Evolutionary conservation across 306 rosid genomes (phyloP).

Genomic region (Leucaena leucocephala): DNA sequence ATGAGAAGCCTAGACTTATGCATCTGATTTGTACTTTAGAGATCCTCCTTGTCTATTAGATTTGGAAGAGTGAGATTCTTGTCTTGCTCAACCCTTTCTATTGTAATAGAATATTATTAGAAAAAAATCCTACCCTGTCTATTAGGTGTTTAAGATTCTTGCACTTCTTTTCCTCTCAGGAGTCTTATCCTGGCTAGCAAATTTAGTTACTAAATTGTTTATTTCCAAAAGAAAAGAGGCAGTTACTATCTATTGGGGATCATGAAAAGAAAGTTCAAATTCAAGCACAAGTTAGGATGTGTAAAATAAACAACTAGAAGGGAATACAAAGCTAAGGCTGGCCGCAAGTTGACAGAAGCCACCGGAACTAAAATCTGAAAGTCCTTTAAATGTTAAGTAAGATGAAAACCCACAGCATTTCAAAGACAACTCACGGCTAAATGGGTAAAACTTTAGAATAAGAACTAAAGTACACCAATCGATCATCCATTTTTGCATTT

Average conservation of each 20-base stretch:
- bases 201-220: neutral
- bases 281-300: neutral
- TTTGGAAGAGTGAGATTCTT: neutral
- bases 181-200: neutral
- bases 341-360: neutral
- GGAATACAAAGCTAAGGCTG: neutral
- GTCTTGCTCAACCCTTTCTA: neutral
- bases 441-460: neutral
- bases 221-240: neutral
- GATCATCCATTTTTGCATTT: neutral
- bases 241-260: no score
- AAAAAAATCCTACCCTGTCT: neutral
- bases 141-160: no score
- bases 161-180: neutral
- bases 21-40: neutral
- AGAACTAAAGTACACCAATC: neutral
- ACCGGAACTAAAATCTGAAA: neutral
- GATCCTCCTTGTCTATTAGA: neutral
- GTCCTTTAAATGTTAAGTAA: neutral
- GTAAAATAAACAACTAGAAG: neutral
- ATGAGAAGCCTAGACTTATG: neutral
- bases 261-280: no score
- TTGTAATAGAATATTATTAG: neutral
- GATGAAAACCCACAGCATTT: neutral
- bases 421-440: no score